Conservation (phyloP, 352 stramenopile species). For the Globisporangium takayamanum region DNA sequence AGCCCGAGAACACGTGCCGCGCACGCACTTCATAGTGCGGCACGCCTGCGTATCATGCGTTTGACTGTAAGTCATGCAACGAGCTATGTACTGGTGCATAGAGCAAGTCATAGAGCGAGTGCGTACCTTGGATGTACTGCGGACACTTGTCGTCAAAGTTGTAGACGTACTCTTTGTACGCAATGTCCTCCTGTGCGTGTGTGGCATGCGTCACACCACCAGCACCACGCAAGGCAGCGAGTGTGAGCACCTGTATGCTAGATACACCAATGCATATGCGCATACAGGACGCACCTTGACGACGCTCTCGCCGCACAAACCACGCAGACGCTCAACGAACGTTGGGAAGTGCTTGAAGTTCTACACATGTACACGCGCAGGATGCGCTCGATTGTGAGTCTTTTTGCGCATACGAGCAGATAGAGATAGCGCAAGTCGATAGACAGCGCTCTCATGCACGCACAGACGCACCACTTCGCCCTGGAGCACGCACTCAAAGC, state of each 20-base stretch:
- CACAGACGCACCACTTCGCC: slow-evolving; percentile 61
- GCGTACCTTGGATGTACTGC: slow-evolving; percentile 70
- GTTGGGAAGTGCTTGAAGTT: slow-evolving; percentile 80
- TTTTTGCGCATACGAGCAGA: neutral
- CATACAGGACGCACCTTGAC: slow-evolving; percentile 49
- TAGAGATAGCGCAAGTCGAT: neutral
- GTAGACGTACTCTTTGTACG: slow-evolving; percentile 88
- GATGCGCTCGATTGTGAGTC: neutral
- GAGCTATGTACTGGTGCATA: no score
- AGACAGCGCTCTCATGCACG: neutral
- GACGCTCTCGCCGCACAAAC: slow-evolving; percentile 71
- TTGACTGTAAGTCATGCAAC: neutral
- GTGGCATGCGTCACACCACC: no score
- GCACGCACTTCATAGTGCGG: slow-evolving; percentile 79
- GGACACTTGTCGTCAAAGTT: slow-evolving; percentile 86
- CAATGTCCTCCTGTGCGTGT: slow-evolving; percentile 59
- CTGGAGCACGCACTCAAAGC: slow-evolving; percentile 79
- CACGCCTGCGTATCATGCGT: slow-evolving; percentile 28
- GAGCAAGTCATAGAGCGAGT: no score
- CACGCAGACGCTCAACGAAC: slow-evolving; percentile 73
- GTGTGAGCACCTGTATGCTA: neutral
- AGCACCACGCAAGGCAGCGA: neutral
- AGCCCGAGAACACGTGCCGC: slow-evolving; percentile 76
- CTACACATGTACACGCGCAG: slow-evolving; percentile 15
- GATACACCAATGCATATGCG: neutral